Base-by-base conservation (phyloP, 768 basidiomycete species). In the Holtermanniella nyarrowii region DNA sequence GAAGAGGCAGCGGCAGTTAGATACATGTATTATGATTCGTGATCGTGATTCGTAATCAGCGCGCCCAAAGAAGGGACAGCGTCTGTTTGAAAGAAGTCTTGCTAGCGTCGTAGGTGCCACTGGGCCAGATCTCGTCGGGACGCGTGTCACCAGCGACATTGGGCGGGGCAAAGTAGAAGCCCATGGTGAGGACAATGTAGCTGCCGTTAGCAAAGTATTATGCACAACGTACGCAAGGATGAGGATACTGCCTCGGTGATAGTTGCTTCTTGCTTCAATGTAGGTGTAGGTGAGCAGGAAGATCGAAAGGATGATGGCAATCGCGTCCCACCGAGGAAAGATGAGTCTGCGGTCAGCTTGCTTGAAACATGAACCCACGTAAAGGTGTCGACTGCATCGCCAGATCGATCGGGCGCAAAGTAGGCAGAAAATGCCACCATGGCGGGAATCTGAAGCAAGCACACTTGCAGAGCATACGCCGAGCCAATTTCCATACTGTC, bases 371-470 rank as follows among this genome's bases (percentile, higher is more conserved):
- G 5, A 37, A 78, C 90, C 53, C 73, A 95, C 88, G 91, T 88
- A 76, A 99, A 99, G 5, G 88, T 88, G 58, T 85, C 82, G 5
- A 89, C 83, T 40, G 82, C 80, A 70, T 86, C 80, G 5, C 89
- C 89, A 80, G 93, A 84, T 64, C 81, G 80, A 27, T 80, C 79
- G 0, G 88, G 87, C 49, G 84, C 82, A 65, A 91, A 95, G 80
- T 87, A 89, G 4, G 91, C 93, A 18, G 88, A 90, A 73, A 99
- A 97, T 0, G 89, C 93, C 13, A 99, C 89, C 93, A 99, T 97
- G 2, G 90, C 88, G 2, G 95, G 95, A 26, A 97, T 89, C 72
- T 99, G 95, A 13, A 99, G 77, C 48, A 99, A 77, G 71, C 95
- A 99, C 14, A 99, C 95, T 72, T 99, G 95, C 2, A 99, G 78